Percentiles rank a stretch among this genome's conserved stretches.
phyloP scores from a whole-genome alignment of 352 stramenopile species.

The Pythium vanterpoolii region DNA sequence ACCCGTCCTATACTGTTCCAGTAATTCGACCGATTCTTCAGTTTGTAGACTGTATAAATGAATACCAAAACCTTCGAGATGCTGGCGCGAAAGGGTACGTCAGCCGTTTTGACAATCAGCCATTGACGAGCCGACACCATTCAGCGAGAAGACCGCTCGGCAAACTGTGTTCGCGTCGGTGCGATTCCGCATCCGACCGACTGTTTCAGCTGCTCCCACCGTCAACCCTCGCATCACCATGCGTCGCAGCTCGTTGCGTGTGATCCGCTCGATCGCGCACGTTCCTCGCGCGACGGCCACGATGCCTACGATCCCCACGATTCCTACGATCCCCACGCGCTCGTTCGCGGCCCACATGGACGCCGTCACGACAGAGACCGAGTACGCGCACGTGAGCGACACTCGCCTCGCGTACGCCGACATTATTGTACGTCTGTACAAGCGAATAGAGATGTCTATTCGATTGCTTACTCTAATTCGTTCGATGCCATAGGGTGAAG shows the following conservation, averaged over 20 bases:
- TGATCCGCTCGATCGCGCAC: conserved; percentile 19
- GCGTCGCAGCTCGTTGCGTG: conserved; percentile 10
- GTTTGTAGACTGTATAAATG: neutral
- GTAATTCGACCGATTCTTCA: neutral
- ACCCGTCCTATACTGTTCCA: neutral
- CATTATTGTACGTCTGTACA: conserved; percentile 25
- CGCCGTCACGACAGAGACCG: conserved; percentile 11
- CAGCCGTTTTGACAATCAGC: conserved; percentile 1
- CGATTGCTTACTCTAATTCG: neutral
- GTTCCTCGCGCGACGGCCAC: neutral
- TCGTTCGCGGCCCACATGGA: conserved; percentile 19
- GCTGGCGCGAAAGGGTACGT: conserved; percentile 17
- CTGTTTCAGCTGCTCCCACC: neutral
- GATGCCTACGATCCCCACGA: neutral
- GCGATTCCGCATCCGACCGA: too few species aligned
- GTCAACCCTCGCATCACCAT: neutral
- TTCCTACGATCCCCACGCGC: conserved; percentile 1
- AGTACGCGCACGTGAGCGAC: conserved; percentile 24
- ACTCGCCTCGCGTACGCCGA: conserved; percentile 44
- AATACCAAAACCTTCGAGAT: neutral
- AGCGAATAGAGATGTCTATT: neutral
- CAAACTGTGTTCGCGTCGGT: neutral
- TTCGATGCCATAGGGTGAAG: conserved; percentile 25
- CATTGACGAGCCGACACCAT: conserved; percentile 2
- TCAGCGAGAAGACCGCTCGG: neutral